Percentiles rank a stretch among this genome's conserved stretches.
phyloP scores from a whole-genome alignment of 768 basidiomycete species.

The Kwoniella pini region DNA sequence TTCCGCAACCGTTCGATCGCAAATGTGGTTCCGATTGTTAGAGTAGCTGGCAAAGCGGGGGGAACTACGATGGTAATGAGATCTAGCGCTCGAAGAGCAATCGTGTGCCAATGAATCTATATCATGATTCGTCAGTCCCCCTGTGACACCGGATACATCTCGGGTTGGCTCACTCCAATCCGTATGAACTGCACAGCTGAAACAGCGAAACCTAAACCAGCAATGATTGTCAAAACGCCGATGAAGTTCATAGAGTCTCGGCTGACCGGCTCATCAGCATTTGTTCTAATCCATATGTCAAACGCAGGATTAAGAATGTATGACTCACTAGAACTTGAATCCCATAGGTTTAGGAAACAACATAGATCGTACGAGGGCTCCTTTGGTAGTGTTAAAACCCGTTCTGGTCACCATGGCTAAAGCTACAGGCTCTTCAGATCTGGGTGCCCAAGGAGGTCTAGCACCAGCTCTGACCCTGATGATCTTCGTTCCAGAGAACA shows the following conservation, averaged over 20 bases:
- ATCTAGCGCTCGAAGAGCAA: constrained; percentile 86
- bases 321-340: constrained; percentile 91
- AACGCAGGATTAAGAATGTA: constrained; percentile 44
- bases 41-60: constrained; percentile 91
- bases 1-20: constrained; percentile 85
- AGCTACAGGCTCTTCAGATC: constrained; percentile 57
- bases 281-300: too few relatives aligned
- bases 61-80: constrained; percentile 97
- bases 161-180: constrained; percentile 71
- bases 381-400: constrained; percentile 97
- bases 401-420: constrained; percentile 83
- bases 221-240: constrained; percentile 84
- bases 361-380: constrained; percentile 93
- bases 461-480: constrained; percentile 74
- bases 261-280: constrained; percentile 18
- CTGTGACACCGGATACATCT: too few relatives aligned
- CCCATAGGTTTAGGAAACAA: constrained; percentile 97
- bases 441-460: constrained; percentile 56
- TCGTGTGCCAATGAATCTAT: constrained; percentile 85
- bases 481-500: constrained; percentile 87
- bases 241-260: constrained; percentile 67
- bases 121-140: neutral
- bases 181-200: constrained; percentile 89
- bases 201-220: constrained; percentile 83
- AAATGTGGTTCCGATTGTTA: constrained; percentile 96